Base-by-base conservation (phyloP, 1,284 basidiomycete species). In the Melampsora americana region DNA sequence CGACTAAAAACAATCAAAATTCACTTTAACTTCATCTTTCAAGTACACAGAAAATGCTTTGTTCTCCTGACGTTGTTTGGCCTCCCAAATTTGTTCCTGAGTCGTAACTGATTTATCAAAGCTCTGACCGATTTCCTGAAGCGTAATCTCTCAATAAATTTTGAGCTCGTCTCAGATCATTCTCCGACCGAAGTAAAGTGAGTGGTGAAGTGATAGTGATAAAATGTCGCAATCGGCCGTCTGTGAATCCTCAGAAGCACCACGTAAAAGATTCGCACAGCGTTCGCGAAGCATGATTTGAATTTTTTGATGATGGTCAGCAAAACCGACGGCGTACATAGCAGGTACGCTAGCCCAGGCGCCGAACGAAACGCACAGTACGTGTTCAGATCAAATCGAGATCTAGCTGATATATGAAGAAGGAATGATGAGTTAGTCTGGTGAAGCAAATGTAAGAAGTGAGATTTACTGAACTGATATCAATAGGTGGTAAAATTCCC, bases 151-250 rank as follows among this genome's bases (percentile, higher is more conserved):
- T 48, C 42, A 81, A 44, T n/a, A 82, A 83, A 39, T 81, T 76
- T 69, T 80, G 81, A 5, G 85, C 85, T 61, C 81, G 80, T 59
- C 78, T 78, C 56, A 86, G 81, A 77, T 84, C 77, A n/a, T 77
- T 35, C 0, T 81, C 77, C 5, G 84, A 83, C 0, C 85, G 84
- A 62, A 87, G 81, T 28, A 87, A 83, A 5, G 86, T 87, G 20
- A 86, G 80, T 0, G 86, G 86, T 1, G 85, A 86, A 0, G 86
- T 87, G 61, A 85, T 84, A 5, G 82, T 83, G 79, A 85, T 84
- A 79, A 87, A 87, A 80, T 86, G 85, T 9, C 80, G 75, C 7
- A 86, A 80, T 28, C 86, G 83, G n/a, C 86, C 86, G 39, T 77
- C 72, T 74, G 20, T 23, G 20, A 39, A 66, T 46, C 18, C 9